Percentiles rank a stretch among this genome's conserved stretches.
phyloP scores from a whole-genome alignment of 176 grass and related monocot genomes.

The Carex pumila region DNA sequence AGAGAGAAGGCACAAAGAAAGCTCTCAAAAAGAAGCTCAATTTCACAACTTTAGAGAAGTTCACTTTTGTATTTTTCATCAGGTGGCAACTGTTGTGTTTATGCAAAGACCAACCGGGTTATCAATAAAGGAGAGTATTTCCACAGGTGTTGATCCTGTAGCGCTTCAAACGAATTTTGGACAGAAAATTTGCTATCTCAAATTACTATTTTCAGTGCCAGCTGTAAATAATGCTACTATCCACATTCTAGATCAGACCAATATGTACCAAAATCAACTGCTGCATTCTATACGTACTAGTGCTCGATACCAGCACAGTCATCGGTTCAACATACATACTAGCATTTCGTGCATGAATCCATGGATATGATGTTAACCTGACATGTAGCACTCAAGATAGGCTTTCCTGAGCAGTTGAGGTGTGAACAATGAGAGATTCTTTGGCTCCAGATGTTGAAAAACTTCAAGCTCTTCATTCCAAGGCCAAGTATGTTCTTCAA shows the following conservation, averaged over 20 bases:
- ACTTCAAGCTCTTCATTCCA: constrained; percentile 81
- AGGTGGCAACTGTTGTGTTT: not conserved
- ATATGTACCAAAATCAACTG: not conserved
- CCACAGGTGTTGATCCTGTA: not conserved
- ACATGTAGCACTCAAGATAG: constrained; percentile 75
- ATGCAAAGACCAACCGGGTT: too few relatives aligned
- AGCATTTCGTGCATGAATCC: not conserved
- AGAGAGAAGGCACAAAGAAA: not conserved
- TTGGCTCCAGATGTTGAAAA: constrained; percentile 56
- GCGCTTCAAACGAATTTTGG: not conserved
- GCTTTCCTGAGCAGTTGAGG: constrained; percentile 57
- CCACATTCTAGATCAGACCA: not conserved
- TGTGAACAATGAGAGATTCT: constrained; percentile 45
- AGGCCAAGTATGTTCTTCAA: constrained; percentile 66
- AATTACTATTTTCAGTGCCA: not conserved
- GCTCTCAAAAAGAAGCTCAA: not conserved
- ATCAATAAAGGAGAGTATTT: not conserved
- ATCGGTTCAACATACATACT: not conserved
- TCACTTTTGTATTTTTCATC: not conserved
- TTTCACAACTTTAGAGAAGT: not conserved
- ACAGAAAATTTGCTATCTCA: not conserved
- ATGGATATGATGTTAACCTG: constrained; percentile 44
- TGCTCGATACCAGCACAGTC: not conserved
- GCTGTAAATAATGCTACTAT: not conserved
- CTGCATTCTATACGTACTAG: not conserved